These are phyloP conservation scores for Nicotiana obtusifolia DNA, from an alignment of 257 asterid genomes.

Conservation along the genomic window DNA sequence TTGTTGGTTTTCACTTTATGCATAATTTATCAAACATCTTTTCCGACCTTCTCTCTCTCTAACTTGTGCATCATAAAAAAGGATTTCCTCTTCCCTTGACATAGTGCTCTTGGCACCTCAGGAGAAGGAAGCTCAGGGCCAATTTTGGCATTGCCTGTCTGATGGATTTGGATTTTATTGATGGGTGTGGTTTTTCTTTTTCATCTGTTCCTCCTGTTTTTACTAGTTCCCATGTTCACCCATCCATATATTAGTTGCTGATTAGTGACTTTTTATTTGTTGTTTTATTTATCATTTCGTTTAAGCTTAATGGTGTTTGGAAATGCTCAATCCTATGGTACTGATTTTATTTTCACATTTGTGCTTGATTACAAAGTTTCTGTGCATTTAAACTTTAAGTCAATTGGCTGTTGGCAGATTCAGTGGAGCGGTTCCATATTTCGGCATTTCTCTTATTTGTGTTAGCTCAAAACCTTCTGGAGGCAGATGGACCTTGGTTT, in stretches of 20 bases:
- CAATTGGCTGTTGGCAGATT: slow-evolving; percentile 48
- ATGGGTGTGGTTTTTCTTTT: not conserved
- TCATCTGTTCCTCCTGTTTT: not conserved
- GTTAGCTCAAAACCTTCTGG: slow-evolving; percentile 91
- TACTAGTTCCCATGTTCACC: not conserved
- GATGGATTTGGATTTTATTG: not conserved
- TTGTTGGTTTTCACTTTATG: not conserved
- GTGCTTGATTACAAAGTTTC: not conserved
- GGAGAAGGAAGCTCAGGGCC: not conserved
- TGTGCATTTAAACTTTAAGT: slow-evolving; percentile 4
- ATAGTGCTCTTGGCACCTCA: not conserved
- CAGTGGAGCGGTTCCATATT: slow-evolving; percentile 94
- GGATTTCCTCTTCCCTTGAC: not conserved
- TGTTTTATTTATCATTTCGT: not conserved
- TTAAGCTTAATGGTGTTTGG: not conserved
- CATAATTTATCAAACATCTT: not conserved
- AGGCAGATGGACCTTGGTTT: slow-evolving; percentile 98
- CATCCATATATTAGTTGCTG: slow-evolving; percentile 1
- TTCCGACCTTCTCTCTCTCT: not conserved
- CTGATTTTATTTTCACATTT: not conserved
- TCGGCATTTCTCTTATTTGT: slow-evolving; percentile 86
- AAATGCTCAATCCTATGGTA: not conserved
- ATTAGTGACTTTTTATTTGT: not conserved
- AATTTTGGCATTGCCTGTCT: not conserved
- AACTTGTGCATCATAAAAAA: not conserved